Percentiles rank a stretch among this genome's conserved stretches.
Evolutionary conservation across 2,329 filamentous ascomycete genomes (phyloP).

Genomic region (Escovopsis weberi): DNA sequence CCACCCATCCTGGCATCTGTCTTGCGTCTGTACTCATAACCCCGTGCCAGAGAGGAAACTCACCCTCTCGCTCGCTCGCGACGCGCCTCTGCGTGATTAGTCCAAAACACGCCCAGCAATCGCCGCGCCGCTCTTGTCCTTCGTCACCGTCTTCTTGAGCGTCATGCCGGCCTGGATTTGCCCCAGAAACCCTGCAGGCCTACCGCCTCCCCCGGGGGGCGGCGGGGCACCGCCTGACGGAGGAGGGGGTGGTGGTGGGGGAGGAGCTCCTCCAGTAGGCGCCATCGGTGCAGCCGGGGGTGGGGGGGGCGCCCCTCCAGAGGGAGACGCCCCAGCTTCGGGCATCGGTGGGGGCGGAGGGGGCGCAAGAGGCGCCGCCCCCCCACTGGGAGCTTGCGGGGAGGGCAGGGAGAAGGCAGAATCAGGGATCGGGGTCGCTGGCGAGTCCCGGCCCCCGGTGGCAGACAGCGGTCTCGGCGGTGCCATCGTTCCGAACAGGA

Average conservation of each 20-base stretch:
- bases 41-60: no score
- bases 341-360: slow-evolving; percentile 19
- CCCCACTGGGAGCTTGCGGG: slow-evolving; percentile 16
- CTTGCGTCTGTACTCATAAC: no score
- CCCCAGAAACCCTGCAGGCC: slow-evolving; percentile 52
- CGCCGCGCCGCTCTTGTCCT: slow-evolving; percentile 62
- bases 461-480: slow-evolving; percentile 80
- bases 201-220: slow-evolving; percentile 31
- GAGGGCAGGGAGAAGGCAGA: slow-evolving; percentile 26
- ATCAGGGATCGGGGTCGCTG: slow-evolving; percentile 24
- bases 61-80: not conserved
- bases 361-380: slow-evolving; percentile 11
- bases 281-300: slow-evolving; percentile 16
- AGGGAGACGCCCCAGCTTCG: not conserved
- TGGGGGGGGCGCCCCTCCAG: slow-evolving; percentile 7
- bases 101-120: slow-evolving; percentile 63
- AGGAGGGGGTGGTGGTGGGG: slow-evolving; percentile 30
- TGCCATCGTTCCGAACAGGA: slow-evolving; percentile 93
- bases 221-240: slow-evolving; percentile 27
- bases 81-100: slow-evolving; percentile 10
- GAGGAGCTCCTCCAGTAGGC: slow-evolving; percentile 12
- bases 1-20: no score
- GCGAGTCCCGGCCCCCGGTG: slow-evolving; percentile 52
- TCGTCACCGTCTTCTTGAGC: slow-evolving; percentile 78
- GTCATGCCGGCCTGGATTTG: slow-evolving; percentile 70